These are phyloP conservation scores for Blepharisma japonicum DNA, from an alignment of 73 alveolate genomes.

Conservation along the genomic window DNA sequence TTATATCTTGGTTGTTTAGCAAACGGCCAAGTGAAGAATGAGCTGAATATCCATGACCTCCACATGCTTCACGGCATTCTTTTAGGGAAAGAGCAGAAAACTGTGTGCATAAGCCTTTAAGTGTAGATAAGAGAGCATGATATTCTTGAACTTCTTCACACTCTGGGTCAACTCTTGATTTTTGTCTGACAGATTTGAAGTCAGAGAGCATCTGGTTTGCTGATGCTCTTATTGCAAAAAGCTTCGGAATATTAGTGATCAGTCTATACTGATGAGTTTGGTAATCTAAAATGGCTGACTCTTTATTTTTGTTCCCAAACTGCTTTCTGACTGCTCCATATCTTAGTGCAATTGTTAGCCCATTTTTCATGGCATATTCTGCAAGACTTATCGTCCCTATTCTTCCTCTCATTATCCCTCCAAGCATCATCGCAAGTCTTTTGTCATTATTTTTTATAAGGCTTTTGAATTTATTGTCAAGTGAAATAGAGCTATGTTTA, in stretches of 20 bases:
- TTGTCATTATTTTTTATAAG: constrained; percentile 44
- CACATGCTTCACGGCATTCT: constrained; percentile 64
- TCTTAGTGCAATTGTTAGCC: constrained; percentile 62
- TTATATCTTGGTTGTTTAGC: background rate
- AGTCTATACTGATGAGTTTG: constrained; percentile 40
- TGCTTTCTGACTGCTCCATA: constrained; percentile 65
- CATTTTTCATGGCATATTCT: constrained; percentile 36
- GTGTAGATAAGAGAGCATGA: constrained; percentile 47
- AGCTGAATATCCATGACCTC: constrained; percentile 75
- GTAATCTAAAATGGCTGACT: constrained; percentile 30
- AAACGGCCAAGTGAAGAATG: constrained; percentile 49
- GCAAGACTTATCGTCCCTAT: background rate
- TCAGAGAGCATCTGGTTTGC: background rate
- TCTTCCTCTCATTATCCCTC: constrained; percentile 15
- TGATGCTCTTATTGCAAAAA: constrained; percentile 24
- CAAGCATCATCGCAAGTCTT: constrained; percentile 19
- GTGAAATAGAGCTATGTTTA: constrained; percentile 56
- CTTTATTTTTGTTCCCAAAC: background rate
- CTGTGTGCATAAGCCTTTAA: constrained; percentile 48
- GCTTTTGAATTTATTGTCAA: constrained; percentile 63
- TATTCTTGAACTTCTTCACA: constrained; percentile 31
- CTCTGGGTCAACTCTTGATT: constrained; percentile 1
- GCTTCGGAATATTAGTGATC: constrained; percentile 6
- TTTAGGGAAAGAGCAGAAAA: constrained; percentile 38
- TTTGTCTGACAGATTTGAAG: background rate